Base-by-base conservation (phyloP, 208 protist genomes). In the Crithidia expoeki region DNA sequence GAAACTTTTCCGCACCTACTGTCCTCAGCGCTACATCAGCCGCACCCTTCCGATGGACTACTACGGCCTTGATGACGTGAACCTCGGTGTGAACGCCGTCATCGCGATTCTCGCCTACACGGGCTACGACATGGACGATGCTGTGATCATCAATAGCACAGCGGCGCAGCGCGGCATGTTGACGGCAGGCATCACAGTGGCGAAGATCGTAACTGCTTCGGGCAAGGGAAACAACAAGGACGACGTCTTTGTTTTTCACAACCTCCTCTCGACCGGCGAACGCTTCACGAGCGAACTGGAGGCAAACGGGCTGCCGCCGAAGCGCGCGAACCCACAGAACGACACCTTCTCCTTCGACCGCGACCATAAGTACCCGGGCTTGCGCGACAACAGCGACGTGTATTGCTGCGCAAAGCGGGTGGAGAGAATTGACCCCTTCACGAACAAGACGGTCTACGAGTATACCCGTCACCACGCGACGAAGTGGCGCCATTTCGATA, bases 61-160 rank as follows among this genome's bases (percentile, higher is more conserved):
- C 58, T 99, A 98, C 74, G 46, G 78, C 71, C 77, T 99, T 46
- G 97, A 99, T 82, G 93, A 99, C 50, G 99, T 99, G 68, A 98
- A 98, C 58, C 80, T 95, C 30, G 99, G 99, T 55, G 94, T 95
- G 9, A 99, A 99, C 84, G 98, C 98, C 19, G 88, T 99, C n/a
- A 96, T 99, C 36, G 99, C 98, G 27, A 99, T 99, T 61, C 86
- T 99, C 66, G 94, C 99, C 21, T 99, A 99, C 93, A 99, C 99
- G 6, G 98, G 98, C 58, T 99, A 99, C 83, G 99, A 99, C 88
- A 99, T 99, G 98, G 99, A 99, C 81, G 99, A 99, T 81, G 99
- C 99, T 23, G 98, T 99, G 64, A 99, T 99, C 52, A 81, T 99
- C 64, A 99, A 99, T 86, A 99, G 99, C 81, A 92, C 90, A 0